Evolutionary conservation across 2,329 filamentous ascomycete species (phyloP), one percentile per base, ranked within the genome.

Genomic region (Corynespora cassiicola): DNA sequence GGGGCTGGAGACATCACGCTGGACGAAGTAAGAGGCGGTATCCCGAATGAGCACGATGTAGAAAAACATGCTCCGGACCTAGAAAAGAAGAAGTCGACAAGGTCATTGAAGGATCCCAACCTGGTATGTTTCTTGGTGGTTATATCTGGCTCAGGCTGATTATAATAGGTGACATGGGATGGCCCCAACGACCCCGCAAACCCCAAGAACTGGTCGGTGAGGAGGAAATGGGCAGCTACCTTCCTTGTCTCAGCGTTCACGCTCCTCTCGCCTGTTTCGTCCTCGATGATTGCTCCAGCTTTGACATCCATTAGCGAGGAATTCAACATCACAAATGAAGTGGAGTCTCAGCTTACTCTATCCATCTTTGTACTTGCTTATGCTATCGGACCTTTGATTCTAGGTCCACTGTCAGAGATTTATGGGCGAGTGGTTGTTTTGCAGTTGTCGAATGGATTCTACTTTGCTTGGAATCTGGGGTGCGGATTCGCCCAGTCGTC

Each of bases 121-220:
- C 42, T 68, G 16, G 65, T 67, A 31, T 26, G 51, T 42, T 10
- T 5, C 22, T 17, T 38, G 10, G 21, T n/a, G 9, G 21, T 33
- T n/a, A 20, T 8, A 34, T 32, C 11, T 11, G 23, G 14, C 14
- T 31, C 30, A 5, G 10, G 11, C n/a, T 14, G 17, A 20, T 3
- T 10, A 10, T 34, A 5, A 22, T 19, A 64, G 63, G 72, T 76
- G 1, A 70, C 67, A 1, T 77, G 73, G 73, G 73, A 75, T 38
- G 65, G 67, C 2, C 62, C 70, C 4, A 61, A 73, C 19, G 74
- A 77, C 42, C 70, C 69, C 8, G 58, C 57, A 16, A 76, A 77
- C 33, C 74, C 74, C 1, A 74, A 74, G 46, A 75, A 75, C 39
- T 75, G 73, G 73, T 52, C 58, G 3, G 65, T 65, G 41, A 62